These are phyloP conservation scores for Spencermartinsiella europaea DNA, from an alignment of 805 yeast genomes.

Conservation along the genomic window DNA sequence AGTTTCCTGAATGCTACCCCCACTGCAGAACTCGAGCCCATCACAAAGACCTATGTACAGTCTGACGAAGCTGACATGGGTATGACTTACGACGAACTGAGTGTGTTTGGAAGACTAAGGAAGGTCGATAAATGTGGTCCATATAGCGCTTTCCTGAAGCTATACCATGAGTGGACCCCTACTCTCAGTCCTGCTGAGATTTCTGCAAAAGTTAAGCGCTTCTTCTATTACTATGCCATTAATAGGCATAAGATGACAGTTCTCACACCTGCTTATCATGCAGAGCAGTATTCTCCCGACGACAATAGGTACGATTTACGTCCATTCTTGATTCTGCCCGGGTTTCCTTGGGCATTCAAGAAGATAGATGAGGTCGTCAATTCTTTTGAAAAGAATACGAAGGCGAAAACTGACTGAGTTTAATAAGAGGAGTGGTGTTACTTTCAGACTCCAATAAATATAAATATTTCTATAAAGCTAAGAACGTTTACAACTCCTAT, in stretches of 20 bases:
- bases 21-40: constrained; percentile 97
- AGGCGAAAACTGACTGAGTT: constrained; percentile 8
- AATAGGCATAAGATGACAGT: constrained; percentile 97
- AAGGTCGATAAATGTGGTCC: constrained; percentile 96
- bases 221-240: constrained; percentile 89
- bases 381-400: constrained; percentile 16
- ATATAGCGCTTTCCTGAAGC: constrained; percentile 83
- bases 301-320: constrained; percentile 94
- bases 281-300: constrained; percentile 97
- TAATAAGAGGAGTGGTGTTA: neutral
- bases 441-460: no score
- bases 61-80: constrained; percentile 99
- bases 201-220: constrained; percentile 87
- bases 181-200: constrained; percentile 74
- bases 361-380: constrained; percentile 76
- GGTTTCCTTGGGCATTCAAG: constrained; percentile 82
- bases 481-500: neutral
- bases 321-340: constrained; percentile 90
- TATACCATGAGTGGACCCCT: constrained; percentile 90
- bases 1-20: constrained; percentile 89
- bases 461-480: constrained; percentile 1
- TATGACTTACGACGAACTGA: constrained; percentile 89
- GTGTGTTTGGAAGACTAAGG: constrained; percentile 83
- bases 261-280: constrained; percentile 96
- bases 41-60: constrained; percentile 85